These are phyloP conservation scores for Crithidia expoeki DNA, from an alignment of 208 protist genomes.

Conservation along the genomic window DNA sequence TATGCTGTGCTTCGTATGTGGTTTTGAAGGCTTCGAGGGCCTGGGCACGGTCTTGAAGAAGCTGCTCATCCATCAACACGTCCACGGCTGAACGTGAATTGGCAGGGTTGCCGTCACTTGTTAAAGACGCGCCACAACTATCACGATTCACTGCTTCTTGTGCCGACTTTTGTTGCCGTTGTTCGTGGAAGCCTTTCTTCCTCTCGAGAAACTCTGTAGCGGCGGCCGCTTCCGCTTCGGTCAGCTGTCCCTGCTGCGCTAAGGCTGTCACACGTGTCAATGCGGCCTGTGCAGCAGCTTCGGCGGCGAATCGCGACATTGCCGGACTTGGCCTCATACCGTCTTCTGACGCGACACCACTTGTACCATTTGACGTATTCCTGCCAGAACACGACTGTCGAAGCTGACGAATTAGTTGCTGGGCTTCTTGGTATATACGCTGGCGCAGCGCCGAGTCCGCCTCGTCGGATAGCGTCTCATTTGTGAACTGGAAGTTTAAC, in stretches of 20 bases:
- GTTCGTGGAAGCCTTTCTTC: slow-evolving; percentile 23
- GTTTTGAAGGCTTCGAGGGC: slow-evolving; percentile 89
- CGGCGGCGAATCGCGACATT: not conserved
- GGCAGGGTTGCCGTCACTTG: not conserved
- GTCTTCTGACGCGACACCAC: not conserved
- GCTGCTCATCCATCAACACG: slow-evolving; percentile 68
- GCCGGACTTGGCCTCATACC: not conserved
- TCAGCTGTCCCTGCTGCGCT: slow-evolving; percentile 40
- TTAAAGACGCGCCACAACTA: not conserved
- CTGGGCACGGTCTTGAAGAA: slow-evolving; percentile 77
- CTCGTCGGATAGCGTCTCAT: too few relatives aligned
- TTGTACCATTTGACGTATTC: too few relatives aligned
- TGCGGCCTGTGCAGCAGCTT: slow-evolving; percentile 17
- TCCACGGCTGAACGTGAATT: slow-evolving; percentile 25
- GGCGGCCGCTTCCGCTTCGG: slow-evolving; percentile 43
- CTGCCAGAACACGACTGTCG: slow-evolving; percentile 2
- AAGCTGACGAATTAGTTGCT: slow-evolving; percentile 15
- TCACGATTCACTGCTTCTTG: slow-evolving; percentile 15
- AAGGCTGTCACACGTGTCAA: slow-evolving; percentile 34
- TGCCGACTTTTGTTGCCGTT: slow-evolving; percentile 32
- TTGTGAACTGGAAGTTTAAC: slow-evolving; percentile 1
- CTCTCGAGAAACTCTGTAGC: slow-evolving; percentile 55
- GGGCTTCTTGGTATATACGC: slow-evolving; percentile 21
- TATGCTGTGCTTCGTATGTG: slow-evolving; percentile 75
- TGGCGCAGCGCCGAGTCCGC: slow-evolving; percentile 12